A percentile compares a stretch with the other conserved stretches of the same genome.
Conservation (phyloP, 2,329 filamentous ascomycete genomes). For the Xylariomycetidae sp. region DNA sequence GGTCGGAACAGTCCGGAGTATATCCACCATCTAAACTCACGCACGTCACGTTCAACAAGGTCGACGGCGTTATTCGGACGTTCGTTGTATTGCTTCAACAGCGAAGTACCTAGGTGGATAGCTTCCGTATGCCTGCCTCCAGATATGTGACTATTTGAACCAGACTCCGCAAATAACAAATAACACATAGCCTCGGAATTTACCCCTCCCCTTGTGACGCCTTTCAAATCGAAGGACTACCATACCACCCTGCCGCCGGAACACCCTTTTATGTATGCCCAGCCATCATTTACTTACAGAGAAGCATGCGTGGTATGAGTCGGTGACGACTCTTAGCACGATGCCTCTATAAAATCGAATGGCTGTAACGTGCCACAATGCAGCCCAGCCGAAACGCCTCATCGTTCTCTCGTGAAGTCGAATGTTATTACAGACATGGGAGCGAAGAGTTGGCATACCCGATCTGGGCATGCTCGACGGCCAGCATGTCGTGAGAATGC, state of each 20-base stretch:
- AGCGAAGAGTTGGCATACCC: constrained; percentile 12
- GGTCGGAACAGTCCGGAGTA: too few species aligned
- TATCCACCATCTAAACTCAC: too few species aligned
- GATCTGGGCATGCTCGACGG: constrained; percentile 5
- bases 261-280: constrained; percentile 40
- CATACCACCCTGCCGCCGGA: constrained; percentile 17
- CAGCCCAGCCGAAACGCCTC: constrained; percentile 24
- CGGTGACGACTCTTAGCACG: constrained; percentile 11
- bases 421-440: constrained; percentile 34
- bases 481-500: constrained; percentile 15
- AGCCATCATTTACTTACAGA: constrained; percentile 26
- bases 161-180: constrained; percentile 10
- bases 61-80: too few species aligned
- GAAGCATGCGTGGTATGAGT: constrained; percentile 13
- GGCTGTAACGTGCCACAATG: constrained; percentile 17
- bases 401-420: constrained; percentile 25
- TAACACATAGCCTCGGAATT: constrained; percentile 9
- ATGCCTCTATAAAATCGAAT: constrained; percentile 14
- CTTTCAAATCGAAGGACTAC: too few species aligned
- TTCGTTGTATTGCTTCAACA: too few species aligned
- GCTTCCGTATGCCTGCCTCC: too few species aligned
- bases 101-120: too few species aligned
- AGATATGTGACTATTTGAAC: too few species aligned
- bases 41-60: too few species aligned
- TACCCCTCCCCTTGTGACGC: too few species aligned